Evolutionary conservation across 1,284 basidiomycete genomes (phyloP).

Genomic region (Boletus smithii): DNA sequence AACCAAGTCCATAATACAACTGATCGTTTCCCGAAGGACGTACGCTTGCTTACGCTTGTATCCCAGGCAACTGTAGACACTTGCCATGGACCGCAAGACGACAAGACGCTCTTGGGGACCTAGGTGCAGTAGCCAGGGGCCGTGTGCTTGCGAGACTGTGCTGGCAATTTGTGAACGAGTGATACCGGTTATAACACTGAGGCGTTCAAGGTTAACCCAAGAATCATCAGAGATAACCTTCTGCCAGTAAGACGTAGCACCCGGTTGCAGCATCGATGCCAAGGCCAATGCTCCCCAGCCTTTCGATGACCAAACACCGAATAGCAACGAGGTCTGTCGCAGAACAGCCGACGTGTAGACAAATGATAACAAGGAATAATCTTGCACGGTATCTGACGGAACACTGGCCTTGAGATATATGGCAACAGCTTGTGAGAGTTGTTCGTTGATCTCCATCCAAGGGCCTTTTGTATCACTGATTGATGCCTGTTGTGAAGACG

Average conservation of each 20-base stretch:
- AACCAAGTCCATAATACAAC: conserved; percentile 74
- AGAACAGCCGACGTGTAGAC: conserved; percentile 65
- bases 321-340: conserved; percentile 65
- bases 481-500: conserved; percentile 45
- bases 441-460: conserved; percentile 69
- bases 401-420: conserved; percentile 60
- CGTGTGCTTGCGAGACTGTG: conserved; percentile 67
- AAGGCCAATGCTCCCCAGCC: conserved; percentile 84
- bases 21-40: conserved; percentile 78
- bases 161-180: conserved; percentile 64
- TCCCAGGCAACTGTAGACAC: conserved; percentile 74
- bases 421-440: conserved; percentile 58
- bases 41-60: conserved; percentile 84
- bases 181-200: conserved; percentile 66
- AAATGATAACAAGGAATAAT: conserved; percentile 59
- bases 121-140: conserved; percentile 82
- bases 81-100: conserved; percentile 66
- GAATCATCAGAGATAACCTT: conserved; percentile 42
- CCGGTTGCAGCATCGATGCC: conserved; percentile 67
- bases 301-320: conserved; percentile 80
- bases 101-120: conserved; percentile 71
- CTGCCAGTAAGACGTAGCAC: conserved; percentile 53
- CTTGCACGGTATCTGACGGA: conserved; percentile 53
- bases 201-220: conserved; percentile 53
- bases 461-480: conserved; percentile 51